phyloP scores from a whole-genome alignment of 306 rosid species.

The Luffa acutangula region DNA sequence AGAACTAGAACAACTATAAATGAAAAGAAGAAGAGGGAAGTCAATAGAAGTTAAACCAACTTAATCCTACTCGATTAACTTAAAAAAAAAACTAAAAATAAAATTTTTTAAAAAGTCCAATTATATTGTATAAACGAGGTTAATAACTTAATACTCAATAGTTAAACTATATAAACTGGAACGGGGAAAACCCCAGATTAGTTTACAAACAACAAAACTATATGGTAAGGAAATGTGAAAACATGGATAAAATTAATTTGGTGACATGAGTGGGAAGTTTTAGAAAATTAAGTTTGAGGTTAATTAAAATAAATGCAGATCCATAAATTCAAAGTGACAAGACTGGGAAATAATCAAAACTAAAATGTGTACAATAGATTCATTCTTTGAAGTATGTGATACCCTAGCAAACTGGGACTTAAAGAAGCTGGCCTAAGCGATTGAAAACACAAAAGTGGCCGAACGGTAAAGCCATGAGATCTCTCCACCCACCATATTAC shows the following conservation, averaged over 20 bases:
- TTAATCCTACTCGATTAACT: too few relatives aligned
- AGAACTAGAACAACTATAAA: too few relatives aligned
- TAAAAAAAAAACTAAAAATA: too few relatives aligned
- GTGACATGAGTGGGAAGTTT: neutral
- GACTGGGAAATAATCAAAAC: neutral
- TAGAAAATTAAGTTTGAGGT: neutral
- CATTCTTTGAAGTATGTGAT: neutral
- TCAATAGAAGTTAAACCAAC: too few relatives aligned
- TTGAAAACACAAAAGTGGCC: constrained; percentile 20
- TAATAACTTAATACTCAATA: too few relatives aligned
- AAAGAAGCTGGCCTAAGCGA: constrained; percentile 34
- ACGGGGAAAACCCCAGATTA: too few relatives aligned
- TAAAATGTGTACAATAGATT: neutral
- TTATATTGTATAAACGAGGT: neutral
- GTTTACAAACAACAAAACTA: neutral
- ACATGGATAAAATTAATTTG: neutral
- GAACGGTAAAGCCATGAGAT: constrained; percentile 24
- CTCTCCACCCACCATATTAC: constrained; percentile 33
- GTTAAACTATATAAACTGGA: neutral
- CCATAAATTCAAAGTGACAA: neutral
- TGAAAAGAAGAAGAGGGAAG: too few relatives aligned
- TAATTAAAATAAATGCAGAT: neutral
- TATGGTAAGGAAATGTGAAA: neutral
- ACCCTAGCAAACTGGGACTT: constrained; percentile 29
- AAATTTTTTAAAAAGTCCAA: too few relatives aligned